These are phyloP conservation scores for Heteromeles arbutifolia DNA, from an alignment of 306 rosid genomes.

Conservation along the genomic window DNA sequence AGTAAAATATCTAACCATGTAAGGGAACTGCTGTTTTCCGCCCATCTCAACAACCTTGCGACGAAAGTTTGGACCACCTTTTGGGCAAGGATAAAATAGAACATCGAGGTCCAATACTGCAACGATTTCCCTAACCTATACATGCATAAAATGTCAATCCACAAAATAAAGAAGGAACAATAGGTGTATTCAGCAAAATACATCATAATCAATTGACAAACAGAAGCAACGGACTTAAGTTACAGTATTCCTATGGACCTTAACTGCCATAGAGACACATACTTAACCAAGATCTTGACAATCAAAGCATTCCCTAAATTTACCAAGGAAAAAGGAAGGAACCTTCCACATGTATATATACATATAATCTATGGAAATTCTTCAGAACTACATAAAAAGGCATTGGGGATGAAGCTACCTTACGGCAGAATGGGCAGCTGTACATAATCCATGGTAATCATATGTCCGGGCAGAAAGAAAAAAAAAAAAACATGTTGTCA, in stretches of 20 bases:
- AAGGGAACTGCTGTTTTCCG: constrained; percentile 90
- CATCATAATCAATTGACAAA: background rate
- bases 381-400: background rate
- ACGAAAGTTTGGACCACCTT: constrained; percentile 84
- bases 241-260: constrained; percentile 5
- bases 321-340: background rate
- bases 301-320: background rate
- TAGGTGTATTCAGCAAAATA: background rate
- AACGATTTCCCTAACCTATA: constrained; percentile 91
- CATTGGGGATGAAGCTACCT: constrained; percentile 42
- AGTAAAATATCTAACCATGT: constrained; percentile 60
- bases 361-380: background rate
- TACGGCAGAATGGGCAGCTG: constrained; percentile 97
- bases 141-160: constrained; percentile 21
- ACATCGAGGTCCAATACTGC: constrained; percentile 91
- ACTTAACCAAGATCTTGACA: background rate
- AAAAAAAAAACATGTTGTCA: constrained; percentile 22
- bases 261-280: background rate
- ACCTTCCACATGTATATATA: background rate
- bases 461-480: background rate
- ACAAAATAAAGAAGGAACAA: constrained; percentile 6
- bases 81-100: constrained; percentile 89
- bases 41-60: constrained; percentile 81
- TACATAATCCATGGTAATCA: constrained; percentile 26
- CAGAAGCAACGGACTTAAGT: background rate